phyloP scores from a whole-genome alignment of 768 basidiomycete species.

The Dendrothele bispora region DNA sequence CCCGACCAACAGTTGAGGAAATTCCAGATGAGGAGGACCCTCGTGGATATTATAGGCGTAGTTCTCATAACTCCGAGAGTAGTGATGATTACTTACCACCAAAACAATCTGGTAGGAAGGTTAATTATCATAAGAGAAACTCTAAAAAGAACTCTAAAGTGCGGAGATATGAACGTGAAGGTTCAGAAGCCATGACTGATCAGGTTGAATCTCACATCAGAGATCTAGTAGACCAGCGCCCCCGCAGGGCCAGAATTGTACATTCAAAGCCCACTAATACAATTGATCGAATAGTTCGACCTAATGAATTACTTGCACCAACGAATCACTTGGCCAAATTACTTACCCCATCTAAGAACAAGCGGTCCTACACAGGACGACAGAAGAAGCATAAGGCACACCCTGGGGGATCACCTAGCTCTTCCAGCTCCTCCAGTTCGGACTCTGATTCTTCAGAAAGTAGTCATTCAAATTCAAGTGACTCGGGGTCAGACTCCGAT shows the following conservation, averaged over 20 bases:
- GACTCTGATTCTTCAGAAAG: not conserved
- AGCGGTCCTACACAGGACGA: too few relatives aligned
- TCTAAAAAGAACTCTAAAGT: too few relatives aligned
- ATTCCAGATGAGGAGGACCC: too few relatives aligned
- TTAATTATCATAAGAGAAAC: too few relatives aligned
- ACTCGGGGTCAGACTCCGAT: conserved; percentile 2
- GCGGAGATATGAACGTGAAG: too few relatives aligned
- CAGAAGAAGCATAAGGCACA: too few relatives aligned
- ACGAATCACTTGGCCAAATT: not conserved
- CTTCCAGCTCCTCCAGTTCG: not conserved
- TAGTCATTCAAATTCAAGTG: not conserved
- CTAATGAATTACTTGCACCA: not conserved
- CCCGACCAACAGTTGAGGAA: too few relatives aligned
- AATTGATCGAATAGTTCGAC: too few relatives aligned
- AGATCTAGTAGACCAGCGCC: not conserved
- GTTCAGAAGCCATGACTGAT: conserved; percentile 5
- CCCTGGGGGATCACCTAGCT: not conserved
- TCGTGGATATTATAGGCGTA: too few relatives aligned
- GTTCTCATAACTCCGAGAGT: too few relatives aligned
- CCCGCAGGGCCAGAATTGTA: not conserved
- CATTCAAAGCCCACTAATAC: not conserved
- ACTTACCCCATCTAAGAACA: not conserved
- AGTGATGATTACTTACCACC: too few relatives aligned
- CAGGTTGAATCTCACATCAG: not conserved
- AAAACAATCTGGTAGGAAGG: too few relatives aligned